Base-by-base conservation (phyloP, 805 yeast genomes). In the Debaryomyces castellii region DNA sequence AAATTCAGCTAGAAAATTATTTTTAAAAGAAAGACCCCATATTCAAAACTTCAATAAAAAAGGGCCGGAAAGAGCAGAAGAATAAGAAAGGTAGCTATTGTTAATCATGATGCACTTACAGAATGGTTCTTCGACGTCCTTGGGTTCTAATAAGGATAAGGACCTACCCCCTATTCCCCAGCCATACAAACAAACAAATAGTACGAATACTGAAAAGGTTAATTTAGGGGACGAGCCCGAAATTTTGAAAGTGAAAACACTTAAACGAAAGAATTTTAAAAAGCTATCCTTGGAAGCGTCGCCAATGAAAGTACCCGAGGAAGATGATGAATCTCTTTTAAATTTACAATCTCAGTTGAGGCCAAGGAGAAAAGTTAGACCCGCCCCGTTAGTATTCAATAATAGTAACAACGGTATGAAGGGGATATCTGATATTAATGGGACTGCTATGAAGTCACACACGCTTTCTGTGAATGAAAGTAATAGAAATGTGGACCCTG, bases 201-300 rank as follows among this genome's bases (percentile, higher is more conserved):
- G n/a, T n/a, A 20, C 21, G 27, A 41, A 38, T 12, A 11, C 40
- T 27, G 30, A 47, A 36, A 21, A 27, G 20, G 8, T 7, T 5
- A 25, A 6, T 5, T n/a, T 10, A 4, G 24, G 45, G 9, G 56
- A 52, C 33, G 60, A 51, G n/a, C 24, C 27, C 8, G 48, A 46
- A 41, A 54, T 70, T 20, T 55, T 71, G 35, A 55, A 60, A 42
- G 58, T 67, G 30, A 72, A 70, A 46, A 57, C 74, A 20, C 56
- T 72, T 32, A 64, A 61, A 38, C 59, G 77, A 23, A 72, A 72
- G 51, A 72, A 71, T 51, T 59, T 67, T 54, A 72, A 71, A 47
- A 61, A 70, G 43, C 54, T 71, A 20, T 64, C 68, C 20, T 49
- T 66, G 21, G 47, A 45, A 16, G 48, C 62, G 10, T 43, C 51